phyloP scores from a whole-genome alignment of 2,329 filamentous ascomycete genomes.

The Triangularia verruculosa region DNA sequence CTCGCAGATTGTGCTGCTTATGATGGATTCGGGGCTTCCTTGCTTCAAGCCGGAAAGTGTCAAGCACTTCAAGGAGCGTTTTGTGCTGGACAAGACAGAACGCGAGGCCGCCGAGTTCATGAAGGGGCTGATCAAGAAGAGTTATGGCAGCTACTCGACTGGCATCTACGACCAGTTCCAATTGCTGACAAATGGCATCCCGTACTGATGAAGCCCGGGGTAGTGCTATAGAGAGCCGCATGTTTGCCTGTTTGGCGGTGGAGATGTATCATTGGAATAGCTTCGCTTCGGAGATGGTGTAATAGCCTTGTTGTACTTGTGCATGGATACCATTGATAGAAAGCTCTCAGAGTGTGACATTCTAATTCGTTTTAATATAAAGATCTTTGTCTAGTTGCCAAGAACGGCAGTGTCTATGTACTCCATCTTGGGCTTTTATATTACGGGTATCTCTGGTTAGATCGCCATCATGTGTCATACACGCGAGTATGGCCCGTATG shows the following conservation, averaged over 20 bases:
- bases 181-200: constrained; percentile 93
- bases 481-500: background rate
- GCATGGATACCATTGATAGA: background rate
- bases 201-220: constrained; percentile 65
- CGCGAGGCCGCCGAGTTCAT: constrained; percentile 94
- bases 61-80: constrained; percentile 85
- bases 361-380: background rate
- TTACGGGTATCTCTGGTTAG: background rate
- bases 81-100: constrained; percentile 88
- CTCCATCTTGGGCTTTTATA: background rate
- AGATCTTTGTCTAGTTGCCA: background rate
- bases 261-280: background rate
- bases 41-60: constrained; percentile 98
- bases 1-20: constrained; percentile 82
- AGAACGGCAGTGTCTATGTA: background rate
- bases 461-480: no score
- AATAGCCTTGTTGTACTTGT: background rate
- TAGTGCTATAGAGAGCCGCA: no score
- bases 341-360: background rate
- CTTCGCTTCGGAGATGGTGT: background rate
- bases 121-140: constrained; percentile 83
- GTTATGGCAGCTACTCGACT: constrained; percentile 85
- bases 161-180: constrained; percentile 98
- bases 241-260: background rate
- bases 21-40: constrained; percentile 93